Evolutionary conservation across 352 stramenopile species (phyloP), one percentile per base, ranked within the genome.

Genomic region (Ophiocytium majus): DNA sequence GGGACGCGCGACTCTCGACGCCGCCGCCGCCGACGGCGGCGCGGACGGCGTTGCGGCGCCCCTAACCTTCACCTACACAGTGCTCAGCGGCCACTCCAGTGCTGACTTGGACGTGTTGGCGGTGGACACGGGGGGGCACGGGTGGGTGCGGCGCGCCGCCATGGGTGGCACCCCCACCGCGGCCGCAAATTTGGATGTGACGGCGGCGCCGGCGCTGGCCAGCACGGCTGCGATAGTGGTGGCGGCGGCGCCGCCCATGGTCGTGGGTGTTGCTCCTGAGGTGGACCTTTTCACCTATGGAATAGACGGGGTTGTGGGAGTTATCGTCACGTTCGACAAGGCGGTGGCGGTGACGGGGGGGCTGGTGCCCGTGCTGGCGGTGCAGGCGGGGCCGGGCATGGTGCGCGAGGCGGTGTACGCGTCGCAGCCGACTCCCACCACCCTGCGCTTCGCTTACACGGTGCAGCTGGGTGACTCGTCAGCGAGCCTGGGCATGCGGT

Each of bases 391-490:
- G 14, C 35, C 66, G 66, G 75, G 31, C 36, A 35, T 57, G n/a
- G 79, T 37, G 31, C 79, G 84, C 34, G 84, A 88, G 36, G 84
- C 84, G 31, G n/a, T 71, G 10, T 88, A 82, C 35, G 63, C 79
- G 31, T 37, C 35, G 19, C 63, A 76, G 0, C 84, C 84, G 28
- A 74, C 74, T n/a, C 80, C 80, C 10, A 85, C 71, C n/a, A 88
- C 50, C 33, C 33, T 88, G 9, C 71, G 79, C 23, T 88, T 88
- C 74, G n/a, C 86, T 14, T 88, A 88, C 64, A 82, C 81, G 76
- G 84, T 88, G 17, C 79, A 86, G 86, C 80, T 88, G 49, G 84
- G 84, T 23, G 84, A 88, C 76, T 86, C 66, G 36, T 43, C 84
- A 32, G 28, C 0, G 23, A 85, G 86, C 23, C 79, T 88, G 17